Evolutionary conservation across 1,284 basidiomycete genomes (phyloP), one percentile per base, ranked within the genome.

Genomic region (Puccinia hordei): DNA sequence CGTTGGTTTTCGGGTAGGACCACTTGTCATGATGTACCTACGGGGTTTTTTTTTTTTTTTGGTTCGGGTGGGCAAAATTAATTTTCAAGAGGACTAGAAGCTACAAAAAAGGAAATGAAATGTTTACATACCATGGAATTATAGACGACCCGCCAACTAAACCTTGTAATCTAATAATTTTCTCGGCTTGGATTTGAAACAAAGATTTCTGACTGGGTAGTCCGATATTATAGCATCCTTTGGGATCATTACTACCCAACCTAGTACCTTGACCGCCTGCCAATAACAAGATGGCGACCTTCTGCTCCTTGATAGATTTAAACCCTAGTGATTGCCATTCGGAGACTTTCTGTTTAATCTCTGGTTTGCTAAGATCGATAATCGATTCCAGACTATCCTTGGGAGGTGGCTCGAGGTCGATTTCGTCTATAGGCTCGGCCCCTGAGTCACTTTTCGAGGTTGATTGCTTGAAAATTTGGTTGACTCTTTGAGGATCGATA

Each of bases 1-100:
- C 35, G 97, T 99, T 75, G 92, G 92, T 80, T 87, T 88, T 82
- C 95, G 90, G 38, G 97, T 99, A 35, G 97, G 96, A 22, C 95
- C 95, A 84, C 93, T 95, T 81, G 96, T 99, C 97, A 99, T 99
- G 85, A 99, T 91, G 88, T 98, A 99, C 97, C 97, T 99, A 57
- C 53, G 53, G 5, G 5, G 5, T n/a, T 6, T 55, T 41, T 41
- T 41, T 41, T 41, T 41, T 4, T 49, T 49, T 24, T 55, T 24
- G 53, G n/a, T 2, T 9, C n/a, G n/a, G n/a, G 53, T 55, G 5
- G 49, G 3, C 15, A 51, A 51, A 51, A 4, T 15, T 55, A n/a
- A 74, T 33, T 2, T 73, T 24, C 10, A 44, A 46, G 12, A 15
- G 46, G 22, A 17, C 46, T 24, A 2, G 10, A 49, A n/a, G n/a